A percentile compares a stretch with the other conserved stretches of the same genome.
phyloP scores from a whole-genome alignment of 495 filamentous ascomycete genomes.

The Aspergillus panamensis region DNA sequence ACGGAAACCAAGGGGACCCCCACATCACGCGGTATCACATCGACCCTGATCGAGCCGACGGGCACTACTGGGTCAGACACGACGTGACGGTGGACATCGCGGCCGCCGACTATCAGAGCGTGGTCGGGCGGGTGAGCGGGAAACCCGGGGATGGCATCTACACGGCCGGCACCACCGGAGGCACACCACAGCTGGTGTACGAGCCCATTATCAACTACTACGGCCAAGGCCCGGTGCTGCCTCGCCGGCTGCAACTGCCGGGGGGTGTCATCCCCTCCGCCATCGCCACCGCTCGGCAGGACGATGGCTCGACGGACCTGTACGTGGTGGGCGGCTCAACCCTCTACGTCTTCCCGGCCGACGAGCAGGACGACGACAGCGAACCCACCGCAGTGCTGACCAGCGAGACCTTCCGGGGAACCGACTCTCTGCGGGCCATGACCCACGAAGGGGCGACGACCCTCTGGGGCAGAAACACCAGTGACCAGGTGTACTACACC shows the following conservation, averaged over 20 bases:
- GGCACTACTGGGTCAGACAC: slow-evolving; percentile 7
- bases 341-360: neutral
- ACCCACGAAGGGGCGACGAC: slow-evolving; percentile 1
- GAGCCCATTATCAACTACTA: slow-evolving; percentile 6
- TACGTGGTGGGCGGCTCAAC: slow-evolving; percentile 1
- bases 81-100: slow-evolving; percentile 5
- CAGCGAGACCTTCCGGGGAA: neutral
- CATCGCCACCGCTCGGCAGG: neutral
- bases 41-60: neutral
- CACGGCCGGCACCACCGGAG: neutral
- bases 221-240: neutral
- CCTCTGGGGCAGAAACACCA: neutral
- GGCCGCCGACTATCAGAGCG: slow-evolving; percentile 5
- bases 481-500: slow-evolving; percentile 4
- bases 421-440: slow-evolving; percentile 2
- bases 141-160: slow-evolving; percentile 8
- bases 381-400: neutral
- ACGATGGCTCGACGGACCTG: slow-evolving; percentile 3
- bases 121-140: neutral
- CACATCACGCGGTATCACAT: slow-evolving; percentile 4
- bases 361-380: neutral
- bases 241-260: slow-evolving; percentile 1
- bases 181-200: neutral
- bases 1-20: neutral
- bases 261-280: neutral